Evolutionary conservation across 2,329 filamentous ascomycete genomes (phyloP).

Genomic region (Fusarium nanum): DNA sequence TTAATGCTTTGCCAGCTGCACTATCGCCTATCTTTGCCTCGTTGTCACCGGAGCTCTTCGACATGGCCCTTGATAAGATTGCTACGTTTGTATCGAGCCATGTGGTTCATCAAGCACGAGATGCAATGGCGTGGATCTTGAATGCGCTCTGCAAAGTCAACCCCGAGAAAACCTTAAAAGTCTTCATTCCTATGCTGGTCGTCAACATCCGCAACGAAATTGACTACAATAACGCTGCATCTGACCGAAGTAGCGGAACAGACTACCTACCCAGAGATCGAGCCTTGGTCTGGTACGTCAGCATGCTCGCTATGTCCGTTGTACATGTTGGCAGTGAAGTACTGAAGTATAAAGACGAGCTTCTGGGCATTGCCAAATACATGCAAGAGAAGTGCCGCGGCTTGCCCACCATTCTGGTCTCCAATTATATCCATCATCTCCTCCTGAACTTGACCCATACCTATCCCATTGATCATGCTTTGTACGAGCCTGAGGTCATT

Average conservation of each 20-base stretch:
- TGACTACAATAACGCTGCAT: conserved; percentile 94
- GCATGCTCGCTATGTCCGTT: conserved; percentile 97
- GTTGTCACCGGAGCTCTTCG: conserved; percentile 91
- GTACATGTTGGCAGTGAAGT: conserved; percentile 95
- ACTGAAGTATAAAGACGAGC: conserved; percentile 86
- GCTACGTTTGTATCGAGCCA: conserved; percentile 91
- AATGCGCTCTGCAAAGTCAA: conserved; percentile 97
- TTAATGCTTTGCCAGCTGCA: conserved; percentile 92
- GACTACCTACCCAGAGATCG: conserved; percentile 94
- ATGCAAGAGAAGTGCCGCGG: conserved; percentile 98
- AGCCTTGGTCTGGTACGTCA: conserved; percentile 95
- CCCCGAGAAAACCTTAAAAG: conserved; percentile 90
- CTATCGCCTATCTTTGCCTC: conserved; percentile 91
- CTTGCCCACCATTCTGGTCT: conserved; percentile 93
- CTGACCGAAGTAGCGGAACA: conserved; percentile 90
- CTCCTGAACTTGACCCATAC: conserved; percentile 94
- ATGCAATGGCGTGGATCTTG: conserved; percentile 98
- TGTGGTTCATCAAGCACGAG: conserved; percentile 94
- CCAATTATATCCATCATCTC: conserved; percentile 97
- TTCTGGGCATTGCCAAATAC: conserved; percentile 91
- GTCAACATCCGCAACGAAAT: conserved; percentile 96
- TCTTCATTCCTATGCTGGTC: conserved; percentile 90
- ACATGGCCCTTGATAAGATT: conserved; percentile 91
- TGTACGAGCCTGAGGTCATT: conserved; percentile 85
- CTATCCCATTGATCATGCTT: conserved; percentile 88